A percentile compares a stretch with the other conserved stretches of the same genome.
Conservation (phyloP, 2,329 filamentous ascomycete species). For the Penicillium expansum region DNA sequence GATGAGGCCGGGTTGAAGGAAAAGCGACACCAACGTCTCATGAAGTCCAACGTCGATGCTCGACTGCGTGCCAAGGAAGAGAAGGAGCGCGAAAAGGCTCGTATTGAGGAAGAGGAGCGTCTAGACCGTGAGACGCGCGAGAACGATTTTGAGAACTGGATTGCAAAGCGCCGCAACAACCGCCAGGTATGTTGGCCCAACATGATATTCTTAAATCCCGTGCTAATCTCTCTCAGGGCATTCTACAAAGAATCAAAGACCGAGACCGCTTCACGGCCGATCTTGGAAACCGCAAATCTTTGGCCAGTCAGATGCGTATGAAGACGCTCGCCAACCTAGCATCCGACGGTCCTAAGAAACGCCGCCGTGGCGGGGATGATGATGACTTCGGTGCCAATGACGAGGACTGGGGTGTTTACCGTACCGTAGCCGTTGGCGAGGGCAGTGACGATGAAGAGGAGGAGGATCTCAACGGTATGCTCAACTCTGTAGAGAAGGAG, state of each 20-base stretch:
- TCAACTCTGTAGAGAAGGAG: conserved; percentile 78
- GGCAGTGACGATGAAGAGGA: conserved; percentile 85
- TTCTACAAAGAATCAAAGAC: conserved; percentile 85
- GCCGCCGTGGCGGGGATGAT: conserved; percentile 85
- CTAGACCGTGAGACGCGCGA: conserved; percentile 79
- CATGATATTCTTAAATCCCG: background rate
- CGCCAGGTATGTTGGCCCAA: conserved; percentile 49
- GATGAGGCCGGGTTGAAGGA: conserved; percentile 89
- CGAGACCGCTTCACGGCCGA: conserved; percentile 90
- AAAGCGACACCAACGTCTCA: conserved; percentile 85
- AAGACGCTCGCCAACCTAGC: conserved; percentile 96
- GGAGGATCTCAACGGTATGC: conserved; percentile 72
- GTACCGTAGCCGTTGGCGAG: conserved; percentile 79
- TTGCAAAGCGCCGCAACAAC: conserved; percentile 74
- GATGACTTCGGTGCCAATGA: conserved; percentile 97
- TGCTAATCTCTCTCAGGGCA: conserved; percentile 47
- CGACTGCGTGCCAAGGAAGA: conserved; percentile 91
- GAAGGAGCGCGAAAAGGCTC: conserved; percentile 87
- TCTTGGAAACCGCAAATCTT: conserved; percentile 91
- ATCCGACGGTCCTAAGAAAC: conserved; percentile 79
- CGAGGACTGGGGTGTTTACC: conserved; percentile 96
- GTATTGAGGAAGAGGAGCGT: conserved; percentile 77
- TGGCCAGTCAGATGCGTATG: conserved; percentile 96
- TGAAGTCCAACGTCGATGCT: conserved; percentile 94
- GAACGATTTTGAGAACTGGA: conserved; percentile 81